Evolutionary conservation across 164 flowering plant species (phyloP), one percentile per base, ranked within the genome.

Genomic region (Cinnamomum chago): DNA sequence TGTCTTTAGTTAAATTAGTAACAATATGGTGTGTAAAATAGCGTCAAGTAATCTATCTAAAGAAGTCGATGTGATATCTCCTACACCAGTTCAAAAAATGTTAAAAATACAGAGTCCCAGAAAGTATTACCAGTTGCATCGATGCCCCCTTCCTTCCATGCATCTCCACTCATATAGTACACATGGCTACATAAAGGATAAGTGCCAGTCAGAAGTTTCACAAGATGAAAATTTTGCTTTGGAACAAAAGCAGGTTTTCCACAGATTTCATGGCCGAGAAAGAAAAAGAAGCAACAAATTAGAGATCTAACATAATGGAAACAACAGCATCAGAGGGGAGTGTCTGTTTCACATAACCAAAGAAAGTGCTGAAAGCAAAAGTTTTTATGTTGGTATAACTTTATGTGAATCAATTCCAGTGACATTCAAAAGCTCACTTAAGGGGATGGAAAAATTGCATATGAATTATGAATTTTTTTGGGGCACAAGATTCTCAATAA

Each of bases 121-220:
- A 70, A 27, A 72, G 67, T 70, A 73, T 86, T 83, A 93, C 99
- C 99, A 71, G 99, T 96, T 64, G 93, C 95, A 87, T 96, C 99
- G 66, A 96, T 96, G 23, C 98, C 99, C 72, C 99, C 98, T 83
- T 96, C 98, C 85, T 96, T 96, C 99, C 99, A 96, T 74, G 99
- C 99, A 88, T 93, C 98, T 28, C 99, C 99, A 79, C 99, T 96
- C 99, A 94, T 94, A 86, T 94, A 96, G 81, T 91, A 92, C 33
- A 94, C 90, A 81, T 96, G 99, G 87, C 99, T 94, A 67, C 69
- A 67, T 4, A 30, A 20, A 55, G n/a, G 47, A 14, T 55, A 20
- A 55, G 60, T 55, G n/a, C 20, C n/a, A 4, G n/a, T 55, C 60
- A 55, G 60, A 55, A 55, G 60, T 13, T 3, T 17, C 60, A 17